Percentiles rank a stretch among this genome's conserved stretches.
These are phyloP conservation scores for Colletotrichum paranaense DNA, from an alignment of 2,329 filamentous ascomycete genomes.

Conservation along the genomic window DNA sequence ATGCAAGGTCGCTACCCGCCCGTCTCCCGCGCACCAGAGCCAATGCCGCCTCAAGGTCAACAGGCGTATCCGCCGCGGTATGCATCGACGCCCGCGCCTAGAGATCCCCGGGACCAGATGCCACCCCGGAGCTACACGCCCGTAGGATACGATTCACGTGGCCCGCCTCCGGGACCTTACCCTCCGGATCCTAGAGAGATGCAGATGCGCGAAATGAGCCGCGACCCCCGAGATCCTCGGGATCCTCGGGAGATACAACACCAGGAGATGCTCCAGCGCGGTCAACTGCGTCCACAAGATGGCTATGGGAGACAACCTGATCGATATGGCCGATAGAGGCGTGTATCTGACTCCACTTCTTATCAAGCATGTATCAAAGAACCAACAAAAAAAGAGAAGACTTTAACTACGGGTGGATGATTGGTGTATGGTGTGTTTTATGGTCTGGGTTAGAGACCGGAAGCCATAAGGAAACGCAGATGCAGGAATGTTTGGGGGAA, in stretches of 20 bases:
- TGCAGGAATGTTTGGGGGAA: neutral
- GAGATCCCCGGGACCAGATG: constrained; percentile 55
- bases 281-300: constrained; percentile 56
- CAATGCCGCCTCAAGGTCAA: constrained; percentile 52
- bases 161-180: constrained; percentile 49
- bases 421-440: neutral
- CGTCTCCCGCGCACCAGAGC: constrained; percentile 53
- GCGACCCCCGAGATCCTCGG: constrained; percentile 51
- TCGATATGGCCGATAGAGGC: constrained; percentile 53
- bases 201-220: constrained; percentile 49
- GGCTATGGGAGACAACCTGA: constrained; percentile 56
- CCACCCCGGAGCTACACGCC: constrained; percentile 60
- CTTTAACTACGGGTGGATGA: neutral
- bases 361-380: constrained; percentile 1
- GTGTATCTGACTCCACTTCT: neutral
- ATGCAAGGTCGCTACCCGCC: constrained; percentile 53
- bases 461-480: neutral
- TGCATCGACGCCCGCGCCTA: constrained; percentile 54
- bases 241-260: constrained; percentile 40
- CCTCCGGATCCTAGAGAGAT: constrained; percentile 48
- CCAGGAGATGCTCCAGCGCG: constrained; percentile 49
- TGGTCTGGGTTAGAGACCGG: neutral
- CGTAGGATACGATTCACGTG: constrained; percentile 54
- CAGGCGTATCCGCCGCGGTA: constrained; percentile 54
- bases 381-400: neutral